Base-by-base conservation (phyloP, 192 early-diverging fungal genomes). In the Rhizoclosmatium sp. region DNA sequence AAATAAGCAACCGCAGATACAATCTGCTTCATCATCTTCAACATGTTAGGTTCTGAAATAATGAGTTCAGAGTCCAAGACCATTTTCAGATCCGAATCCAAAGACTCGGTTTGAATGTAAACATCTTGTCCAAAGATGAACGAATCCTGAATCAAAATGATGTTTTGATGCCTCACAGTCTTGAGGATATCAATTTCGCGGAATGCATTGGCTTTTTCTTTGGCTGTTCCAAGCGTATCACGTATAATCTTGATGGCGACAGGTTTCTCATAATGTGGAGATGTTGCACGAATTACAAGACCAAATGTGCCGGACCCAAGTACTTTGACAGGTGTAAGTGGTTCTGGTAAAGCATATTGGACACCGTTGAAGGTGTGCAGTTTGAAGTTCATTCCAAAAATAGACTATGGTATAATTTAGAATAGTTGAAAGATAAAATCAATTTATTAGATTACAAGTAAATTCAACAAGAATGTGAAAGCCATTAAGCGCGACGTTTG, bases 11-110 rank as follows among this genome's bases (percentile, higher is more conserved):
- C 87, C 5, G 96, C 97, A 46, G 93, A 94, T 66, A 99, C 78
- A 23, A 99, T 82, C 82, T 99, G 96, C 92, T 92, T 92, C 78
- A 96, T 79, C 14, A 98, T 87, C 1, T 93, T 95, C 82, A 98
- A 97, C 51, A 54, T 54, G 51, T 54, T 16, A 54, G 51, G 16
- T 7, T 54, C 51, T 12, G 16, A 16, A 54, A 54, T 7, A 7
- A 7, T 7, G 16, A 16, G 5, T 12, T 16, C 51, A 7, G 51
- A 54, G 16, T 54, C 51, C 51, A 54, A 54, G 51, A 54, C 9
- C 5, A 7, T 12, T 54, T 54, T 54, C 51, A 54, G 16, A 16
- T 54, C 51, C 16, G 51, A 54, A 12, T 54, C 51, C 51, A 54
- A 54, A 7, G 16, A 54, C 51, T 54, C 51, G 9, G 16, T 54